These are phyloP conservation scores for Dentipellis fragilis DNA, from an alignment of 768 basidiomycete species.

Conservation along the genomic window DNA sequence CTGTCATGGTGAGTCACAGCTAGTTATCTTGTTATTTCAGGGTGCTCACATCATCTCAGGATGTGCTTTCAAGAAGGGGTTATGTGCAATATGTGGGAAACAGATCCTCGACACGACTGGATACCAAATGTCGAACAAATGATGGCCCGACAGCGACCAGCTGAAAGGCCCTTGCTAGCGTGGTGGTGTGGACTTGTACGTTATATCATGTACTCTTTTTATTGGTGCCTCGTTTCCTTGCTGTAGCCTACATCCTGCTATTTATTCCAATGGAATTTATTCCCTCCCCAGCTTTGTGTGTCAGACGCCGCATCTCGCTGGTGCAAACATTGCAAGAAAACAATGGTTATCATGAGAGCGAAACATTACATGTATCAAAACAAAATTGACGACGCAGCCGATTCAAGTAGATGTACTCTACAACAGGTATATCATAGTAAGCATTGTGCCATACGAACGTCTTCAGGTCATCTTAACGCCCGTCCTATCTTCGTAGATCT, in stretches of 20 bases:
- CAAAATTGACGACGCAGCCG: not conserved
- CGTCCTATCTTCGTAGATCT: slow-evolving; percentile 56
- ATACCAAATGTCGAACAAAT: slow-evolving; percentile 83
- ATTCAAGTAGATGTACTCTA: too few relatives aligned
- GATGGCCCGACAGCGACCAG: slow-evolving; percentile 3
- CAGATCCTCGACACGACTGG: slow-evolving; percentile 75
- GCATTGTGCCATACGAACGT: not conserved
- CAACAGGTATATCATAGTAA: too few relatives aligned
- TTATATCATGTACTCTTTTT: too few relatives aligned
- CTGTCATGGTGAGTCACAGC: slow-evolving; percentile 59
- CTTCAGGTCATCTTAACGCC: slow-evolving; percentile 13
- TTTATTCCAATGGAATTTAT: not conserved
- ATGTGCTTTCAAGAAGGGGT: slow-evolving; percentile 80
- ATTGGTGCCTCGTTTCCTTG: too few relatives aligned
- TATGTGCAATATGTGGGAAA: slow-evolving; percentile 84
- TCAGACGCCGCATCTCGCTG: not conserved
- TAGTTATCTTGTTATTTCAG: not conserved
- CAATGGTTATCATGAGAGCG: not conserved
- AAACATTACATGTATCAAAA: not conserved
- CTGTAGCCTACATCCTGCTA: not conserved
- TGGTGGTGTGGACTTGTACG: too few relatives aligned
- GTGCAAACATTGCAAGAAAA: not conserved
- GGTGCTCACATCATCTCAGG: slow-evolving; percentile 25
- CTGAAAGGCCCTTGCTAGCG: too few relatives aligned
- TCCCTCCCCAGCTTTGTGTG: not conserved